Conservation (phyloP, 164 flowering plant species). For the Tetracentron sinense region DNA sequence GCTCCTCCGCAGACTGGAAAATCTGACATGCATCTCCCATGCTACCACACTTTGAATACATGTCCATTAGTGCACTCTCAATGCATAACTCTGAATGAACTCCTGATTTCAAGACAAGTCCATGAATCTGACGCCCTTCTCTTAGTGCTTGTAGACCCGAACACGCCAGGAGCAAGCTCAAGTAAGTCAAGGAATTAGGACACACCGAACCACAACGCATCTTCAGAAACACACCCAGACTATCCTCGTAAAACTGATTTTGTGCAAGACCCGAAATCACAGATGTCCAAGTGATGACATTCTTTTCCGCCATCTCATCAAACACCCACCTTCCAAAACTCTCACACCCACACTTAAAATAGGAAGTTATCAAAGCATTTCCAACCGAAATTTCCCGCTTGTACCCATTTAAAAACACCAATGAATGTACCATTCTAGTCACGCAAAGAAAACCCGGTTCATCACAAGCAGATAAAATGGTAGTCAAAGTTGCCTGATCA, state of each 20-base stretch:
- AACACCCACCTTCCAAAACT: slow-evolving; percentile 49
- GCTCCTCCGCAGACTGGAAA: slow-evolving; percentile 52
- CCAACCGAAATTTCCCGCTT: slow-evolving; percentile 57
- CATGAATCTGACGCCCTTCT: slow-evolving; percentile 79
- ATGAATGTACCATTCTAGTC: slow-evolving; percentile 51
- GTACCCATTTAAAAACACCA: slow-evolving; percentile 51
- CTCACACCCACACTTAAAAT: slow-evolving; percentile 49
- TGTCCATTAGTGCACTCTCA: slow-evolving; percentile 87
- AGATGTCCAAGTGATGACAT: slow-evolving; percentile 90
- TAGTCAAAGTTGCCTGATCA: slow-evolving; percentile 74
- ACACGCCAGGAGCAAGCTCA: slow-evolving; percentile 61
- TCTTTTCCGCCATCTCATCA: slow-evolving; percentile 57
- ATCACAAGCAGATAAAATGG: slow-evolving; percentile 56
- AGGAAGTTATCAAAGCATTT: slow-evolving; percentile 70
- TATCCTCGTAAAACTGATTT: slow-evolving; percentile 43
- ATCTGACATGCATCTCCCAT: slow-evolving; percentile 61
- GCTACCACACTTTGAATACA: slow-evolving; percentile 77
- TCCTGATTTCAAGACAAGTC: slow-evolving; percentile 56
- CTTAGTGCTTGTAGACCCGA: slow-evolving; percentile 55
- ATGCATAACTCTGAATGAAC: slow-evolving; percentile 50
- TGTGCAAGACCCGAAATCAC: slow-evolving; percentile 70
- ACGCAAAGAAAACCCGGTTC: slow-evolving; percentile 22
- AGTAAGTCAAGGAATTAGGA: slow-evolving; percentile 66
- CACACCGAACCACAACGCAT: slow-evolving; percentile 45
- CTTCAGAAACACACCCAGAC: slow-evolving; percentile 47